Conservation (phyloP, 257 asterid species). For the Solanum ossicruentum region DNA sequence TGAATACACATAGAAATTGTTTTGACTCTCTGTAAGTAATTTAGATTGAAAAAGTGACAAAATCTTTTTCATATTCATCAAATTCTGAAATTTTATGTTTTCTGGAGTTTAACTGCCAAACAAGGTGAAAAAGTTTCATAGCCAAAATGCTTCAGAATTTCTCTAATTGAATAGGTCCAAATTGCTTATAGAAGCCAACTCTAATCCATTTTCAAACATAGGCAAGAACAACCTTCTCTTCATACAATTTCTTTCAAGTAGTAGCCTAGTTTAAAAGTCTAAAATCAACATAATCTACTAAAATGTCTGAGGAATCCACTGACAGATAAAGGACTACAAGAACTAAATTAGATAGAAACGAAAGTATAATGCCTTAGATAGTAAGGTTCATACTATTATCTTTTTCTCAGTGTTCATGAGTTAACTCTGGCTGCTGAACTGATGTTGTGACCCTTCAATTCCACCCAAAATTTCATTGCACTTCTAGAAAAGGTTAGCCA, state of each 20-base stretch:
- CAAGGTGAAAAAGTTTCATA: too few relatives aligned
- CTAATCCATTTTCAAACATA: background rate
- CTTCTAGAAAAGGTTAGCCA: background rate
- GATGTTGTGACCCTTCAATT: background rate
- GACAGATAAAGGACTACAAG: background rate
- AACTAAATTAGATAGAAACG: background rate
- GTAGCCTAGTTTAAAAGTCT: background rate
- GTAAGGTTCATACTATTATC: background rate
- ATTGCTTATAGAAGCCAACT: background rate
- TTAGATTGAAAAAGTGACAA: too few relatives aligned
- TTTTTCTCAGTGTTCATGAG: background rate
- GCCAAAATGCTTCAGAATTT: too few relatives aligned
- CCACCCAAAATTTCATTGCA: constrained; percentile 4
- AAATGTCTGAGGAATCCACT: background rate
- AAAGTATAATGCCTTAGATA: background rate
- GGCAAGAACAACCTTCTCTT: background rate
- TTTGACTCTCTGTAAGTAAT: too few relatives aligned
- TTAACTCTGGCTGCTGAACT: background rate
- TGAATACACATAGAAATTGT: too few relatives aligned
- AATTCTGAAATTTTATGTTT: too few relatives aligned
- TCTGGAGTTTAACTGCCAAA: too few relatives aligned
- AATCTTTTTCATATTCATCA: too few relatives aligned
- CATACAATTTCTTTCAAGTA: background rate
- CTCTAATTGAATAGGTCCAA: background rate
- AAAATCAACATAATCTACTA: background rate